phyloP scores from a whole-genome alignment of 805 yeast genomes.

The Teunomyces pallodes region DNA sequence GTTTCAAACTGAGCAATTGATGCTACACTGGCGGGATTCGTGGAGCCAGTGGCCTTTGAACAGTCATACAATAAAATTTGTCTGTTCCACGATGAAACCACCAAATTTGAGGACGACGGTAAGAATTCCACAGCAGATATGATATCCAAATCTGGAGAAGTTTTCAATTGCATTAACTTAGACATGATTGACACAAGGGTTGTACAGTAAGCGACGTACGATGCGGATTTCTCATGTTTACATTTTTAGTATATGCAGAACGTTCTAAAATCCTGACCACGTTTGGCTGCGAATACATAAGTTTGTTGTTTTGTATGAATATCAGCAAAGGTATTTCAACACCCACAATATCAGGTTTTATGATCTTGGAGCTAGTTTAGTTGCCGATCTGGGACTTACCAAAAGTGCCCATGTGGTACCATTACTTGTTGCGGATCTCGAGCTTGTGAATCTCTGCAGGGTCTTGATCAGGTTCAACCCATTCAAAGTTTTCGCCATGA shows the following conservation, averaged over 20 bases:
- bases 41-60: constrained; percentile 10
- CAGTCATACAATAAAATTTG: constrained; percentile 42
- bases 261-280: neutral
- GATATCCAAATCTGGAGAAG: constrained; percentile 34
- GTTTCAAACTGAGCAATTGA: constrained; percentile 9
- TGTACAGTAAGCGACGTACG: neutral
- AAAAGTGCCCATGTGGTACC: neutral
- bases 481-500: constrained; percentile 35
- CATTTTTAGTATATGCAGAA: neutral
- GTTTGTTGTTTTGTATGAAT: too few species aligned
- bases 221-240: too few species aligned
- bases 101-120: constrained; percentile 32
- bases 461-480: constrained; percentile 49
- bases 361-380: too few species aligned
- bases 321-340: too few species aligned
- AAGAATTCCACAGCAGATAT: constrained; percentile 44
- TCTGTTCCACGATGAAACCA: constrained; percentile 61
- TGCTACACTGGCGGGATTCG: constrained; percentile 1
- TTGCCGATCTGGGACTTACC: too few species aligned
- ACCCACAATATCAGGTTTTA: too few species aligned
- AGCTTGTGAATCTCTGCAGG: constrained; percentile 35
- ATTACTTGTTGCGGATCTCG: constrained; percentile 2
- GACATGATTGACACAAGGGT: neutral
- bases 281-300: neutral
- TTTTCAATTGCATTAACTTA: constrained; percentile 14